These are phyloP conservation scores for Globisporangium lucens DNA, from an alignment of 352 stramenopile genomes.

Conservation along the genomic window DNA sequence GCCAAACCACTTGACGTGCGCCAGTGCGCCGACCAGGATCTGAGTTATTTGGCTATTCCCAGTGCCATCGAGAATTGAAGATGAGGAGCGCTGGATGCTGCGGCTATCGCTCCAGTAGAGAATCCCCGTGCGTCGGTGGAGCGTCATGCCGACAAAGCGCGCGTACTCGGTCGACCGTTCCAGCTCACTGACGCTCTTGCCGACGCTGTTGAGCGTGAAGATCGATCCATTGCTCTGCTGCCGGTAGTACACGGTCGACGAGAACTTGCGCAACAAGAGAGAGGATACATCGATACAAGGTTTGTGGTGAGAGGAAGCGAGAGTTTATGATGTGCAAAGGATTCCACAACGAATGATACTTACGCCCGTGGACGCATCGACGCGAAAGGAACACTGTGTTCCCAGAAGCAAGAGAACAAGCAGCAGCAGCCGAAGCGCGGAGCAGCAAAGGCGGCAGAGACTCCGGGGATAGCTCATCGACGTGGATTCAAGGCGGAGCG, in stretches of 20 bases:
- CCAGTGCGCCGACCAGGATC: slow-evolving; percentile 41
- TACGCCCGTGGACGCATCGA: background rate
- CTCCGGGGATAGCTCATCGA: background rate
- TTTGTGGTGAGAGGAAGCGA: background rate
- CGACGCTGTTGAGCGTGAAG: slow-evolving; percentile 43
- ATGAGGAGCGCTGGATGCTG: slow-evolving; percentile 27
- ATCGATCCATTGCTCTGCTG: slow-evolving; percentile 49
- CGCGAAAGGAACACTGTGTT: background rate
- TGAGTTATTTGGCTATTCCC: background rate
- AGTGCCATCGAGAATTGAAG: slow-evolving; percentile 9
- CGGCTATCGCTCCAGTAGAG: slow-evolving; percentile 66
- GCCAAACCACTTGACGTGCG: slow-evolving; percentile 45
- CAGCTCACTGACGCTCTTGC: slow-evolving; percentile 32
- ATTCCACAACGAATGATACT: background rate
- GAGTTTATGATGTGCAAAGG: background rate
- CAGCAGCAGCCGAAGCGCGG: background rate
- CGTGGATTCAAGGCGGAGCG: background rate
- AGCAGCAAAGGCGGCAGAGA: background rate
- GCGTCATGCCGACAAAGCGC: slow-evolving; percentile 41
- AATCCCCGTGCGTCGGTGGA: slow-evolving; percentile 30
- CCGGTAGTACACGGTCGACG: slow-evolving; percentile 66
- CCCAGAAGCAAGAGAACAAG: background rate
- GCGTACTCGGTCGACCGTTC: slow-evolving; percentile 34
- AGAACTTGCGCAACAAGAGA: slow-evolving; percentile 15
- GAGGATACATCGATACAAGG: background rate